phyloP scores from a whole-genome alignment of 306 rosid genomes.

The Cucumis cinereus region DNA sequence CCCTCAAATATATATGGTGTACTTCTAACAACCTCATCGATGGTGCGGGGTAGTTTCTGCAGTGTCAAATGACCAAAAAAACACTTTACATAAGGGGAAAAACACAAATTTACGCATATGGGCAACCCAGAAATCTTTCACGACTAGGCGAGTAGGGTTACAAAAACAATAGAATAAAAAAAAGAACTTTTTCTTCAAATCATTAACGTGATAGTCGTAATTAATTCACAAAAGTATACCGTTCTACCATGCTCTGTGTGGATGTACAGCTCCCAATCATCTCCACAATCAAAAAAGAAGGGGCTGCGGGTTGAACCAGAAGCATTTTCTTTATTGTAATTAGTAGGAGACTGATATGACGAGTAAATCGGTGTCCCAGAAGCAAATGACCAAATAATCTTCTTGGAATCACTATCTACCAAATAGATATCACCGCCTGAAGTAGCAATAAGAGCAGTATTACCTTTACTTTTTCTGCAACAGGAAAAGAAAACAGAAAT shows the following conservation, averaged over 20 bases:
- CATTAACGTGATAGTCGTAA: not conserved
- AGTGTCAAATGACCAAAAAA: conserved; percentile 9
- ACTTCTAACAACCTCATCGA: conserved; percentile 44
- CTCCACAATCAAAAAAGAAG: conserved; percentile 52
- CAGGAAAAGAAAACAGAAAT: not conserved
- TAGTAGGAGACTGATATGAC: conserved; percentile 34
- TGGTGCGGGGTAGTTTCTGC: conserved; percentile 46
- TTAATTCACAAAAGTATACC: conserved; percentile 25
- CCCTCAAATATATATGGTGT: conserved; percentile 48
- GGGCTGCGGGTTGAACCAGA: conserved; percentile 12
- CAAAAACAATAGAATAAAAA: not conserved
- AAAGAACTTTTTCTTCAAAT: not conserved
- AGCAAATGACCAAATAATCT: conserved; percentile 54
- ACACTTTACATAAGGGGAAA: not conserved
- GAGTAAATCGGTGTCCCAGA: conserved; percentile 52
- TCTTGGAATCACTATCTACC: conserved; percentile 35
- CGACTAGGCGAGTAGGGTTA: not conserved
- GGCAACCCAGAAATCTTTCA: not conserved
- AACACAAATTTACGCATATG: not conserved
- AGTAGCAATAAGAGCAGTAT: conserved; percentile 38
- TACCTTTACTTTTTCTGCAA: conserved; percentile 21
- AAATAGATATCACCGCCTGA: conserved; percentile 52
- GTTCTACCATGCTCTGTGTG: conserved; percentile 41
- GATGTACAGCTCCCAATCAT: conserved; percentile 56
- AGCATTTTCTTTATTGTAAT: conserved; percentile 19